Base-by-base conservation (phyloP, 1,284 basidiomycete genomes). In the Ceratobasidium sp. region DNA sequence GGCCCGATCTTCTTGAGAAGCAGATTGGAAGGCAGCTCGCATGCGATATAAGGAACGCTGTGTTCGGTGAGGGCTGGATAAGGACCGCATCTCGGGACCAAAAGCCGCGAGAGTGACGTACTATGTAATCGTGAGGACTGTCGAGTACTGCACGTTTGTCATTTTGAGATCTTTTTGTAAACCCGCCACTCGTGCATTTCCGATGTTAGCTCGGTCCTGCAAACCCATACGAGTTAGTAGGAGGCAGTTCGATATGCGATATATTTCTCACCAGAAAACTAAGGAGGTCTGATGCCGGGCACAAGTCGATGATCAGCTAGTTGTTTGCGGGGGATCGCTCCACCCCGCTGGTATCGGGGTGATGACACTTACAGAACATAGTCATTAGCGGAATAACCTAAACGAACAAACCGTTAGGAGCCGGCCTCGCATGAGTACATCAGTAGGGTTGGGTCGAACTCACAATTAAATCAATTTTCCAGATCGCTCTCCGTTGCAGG, bases 21-120 rank as follows among this genome's bases (percentile, higher is more conserved):
- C 49, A 90, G 80, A 77, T 89, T 90, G 14, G 85, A 87, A 1
- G 89, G 89, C 19, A 91, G 79, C 77, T 90, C 89, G 29, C 85
- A 85, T 19, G 82, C 79, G 53, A 89, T 87, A 77, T 90, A 91
- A 0, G 89, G 88, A 19, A 88, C 86, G 31, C 65, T 74, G 74
- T 76, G 34, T 8, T 34, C 34, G 37, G 14, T 9, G 37, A 27
- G 81, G 27, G 69, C 7, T 54, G 41, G 24, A 22, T 37, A 22
- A 75, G 5, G 41, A 77, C 62, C 64, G 76, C 22, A 62, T 76
- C 74, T 6, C 64, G 72, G 8, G 71, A 31, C 13, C 58, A 66
- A 3, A 29, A 29, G 63, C 75, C 75, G 69, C 61, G 54, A 31
- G 31, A 4, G 14, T 53, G 8, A 79, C 84, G 68, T 78, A 86